These are phyloP conservation scores for Ogataea paraovalis DNA, from an alignment of 805 yeast genomes.

Conservation along the genomic window DNA sequence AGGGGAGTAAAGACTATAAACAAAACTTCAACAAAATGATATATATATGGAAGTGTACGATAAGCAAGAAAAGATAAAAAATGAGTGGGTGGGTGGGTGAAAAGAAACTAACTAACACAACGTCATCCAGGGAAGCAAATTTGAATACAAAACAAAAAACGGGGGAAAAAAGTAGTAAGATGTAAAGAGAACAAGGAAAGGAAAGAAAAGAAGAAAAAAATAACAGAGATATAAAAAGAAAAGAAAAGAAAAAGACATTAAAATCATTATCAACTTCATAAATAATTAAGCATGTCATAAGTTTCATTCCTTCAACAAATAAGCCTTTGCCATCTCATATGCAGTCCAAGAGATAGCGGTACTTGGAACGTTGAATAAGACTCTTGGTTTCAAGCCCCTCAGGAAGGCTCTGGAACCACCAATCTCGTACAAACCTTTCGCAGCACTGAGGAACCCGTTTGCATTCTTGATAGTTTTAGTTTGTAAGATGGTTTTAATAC, in stretches of 20 bases:
- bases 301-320: slow-evolving; percentile 30
- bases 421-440: slow-evolving; percentile 55
- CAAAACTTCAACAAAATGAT: neutral
- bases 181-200: neutral
- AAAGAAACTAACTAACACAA: neutral
- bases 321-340: slow-evolving; percentile 91
- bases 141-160: neutral
- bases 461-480: slow-evolving; percentile 65
- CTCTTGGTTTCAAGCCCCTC: slow-evolving; percentile 87
- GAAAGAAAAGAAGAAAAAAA: neutral
- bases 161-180: neutral
- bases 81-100: neutral
- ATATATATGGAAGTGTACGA: neutral
- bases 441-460: slow-evolving; percentile 68
- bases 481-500: slow-evolving; percentile 86
- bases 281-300: neutral
- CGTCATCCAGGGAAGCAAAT: neutral
- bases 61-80: neutral
- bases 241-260: neutral
- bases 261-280: neutral
- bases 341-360: slow-evolving; percentile 98
- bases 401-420: slow-evolving; percentile 67
- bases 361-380: slow-evolving; percentile 88
- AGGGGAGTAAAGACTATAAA: neutral
- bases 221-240: neutral